Percentiles rank a stretch among this genome's conserved stretches.
phyloP scores from a whole-genome alignment of 1,284 basidiomycete genomes.

The Tremellales sp. region DNA sequence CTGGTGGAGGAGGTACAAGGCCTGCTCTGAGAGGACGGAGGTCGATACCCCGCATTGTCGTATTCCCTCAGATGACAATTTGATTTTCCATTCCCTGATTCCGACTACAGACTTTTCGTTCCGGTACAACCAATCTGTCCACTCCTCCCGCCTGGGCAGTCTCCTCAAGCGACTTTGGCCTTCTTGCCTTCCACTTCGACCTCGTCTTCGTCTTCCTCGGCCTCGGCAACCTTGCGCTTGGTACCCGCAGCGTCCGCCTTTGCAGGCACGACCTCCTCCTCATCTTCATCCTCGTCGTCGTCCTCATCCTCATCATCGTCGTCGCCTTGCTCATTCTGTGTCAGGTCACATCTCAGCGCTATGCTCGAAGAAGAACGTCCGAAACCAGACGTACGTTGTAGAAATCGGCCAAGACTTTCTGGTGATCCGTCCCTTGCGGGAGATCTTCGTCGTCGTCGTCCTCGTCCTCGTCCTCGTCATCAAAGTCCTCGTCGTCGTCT shows the following conservation, averaged over 20 bases:
- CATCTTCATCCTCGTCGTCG: background rate
- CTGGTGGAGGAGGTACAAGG: too few species aligned
- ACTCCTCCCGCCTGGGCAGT: too few species aligned
- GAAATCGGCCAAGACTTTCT: constrained; percentile 12
- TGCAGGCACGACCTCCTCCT: background rate
- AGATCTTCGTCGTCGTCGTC: constrained; percentile 8
- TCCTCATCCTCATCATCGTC: constrained; percentile 1
- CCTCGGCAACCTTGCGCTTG: background rate
- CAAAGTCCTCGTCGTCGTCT: constrained; percentile 10
- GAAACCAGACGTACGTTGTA: constrained; percentile 9
- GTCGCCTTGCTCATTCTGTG: constrained; percentile 1
- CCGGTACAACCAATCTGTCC: too few species aligned
- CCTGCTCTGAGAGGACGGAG: too few species aligned
- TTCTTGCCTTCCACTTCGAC: background rate
- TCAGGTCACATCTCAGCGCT: background rate
- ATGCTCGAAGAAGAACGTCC: background rate
- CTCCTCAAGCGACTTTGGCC: background rate
- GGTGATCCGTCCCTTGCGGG: constrained; percentile 2
- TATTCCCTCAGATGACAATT: too few species aligned
- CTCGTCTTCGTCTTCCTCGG: background rate
- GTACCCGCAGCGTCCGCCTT: background rate
- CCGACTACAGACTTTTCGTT: too few species aligned
- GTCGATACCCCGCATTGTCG: too few species aligned
- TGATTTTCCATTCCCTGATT: too few species aligned
- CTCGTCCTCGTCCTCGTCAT: constrained; percentile 13